Evolutionary conservation across 2,329 filamentous ascomycete species (phyloP).

Genomic region (Xylariaceae sp.): DNA sequence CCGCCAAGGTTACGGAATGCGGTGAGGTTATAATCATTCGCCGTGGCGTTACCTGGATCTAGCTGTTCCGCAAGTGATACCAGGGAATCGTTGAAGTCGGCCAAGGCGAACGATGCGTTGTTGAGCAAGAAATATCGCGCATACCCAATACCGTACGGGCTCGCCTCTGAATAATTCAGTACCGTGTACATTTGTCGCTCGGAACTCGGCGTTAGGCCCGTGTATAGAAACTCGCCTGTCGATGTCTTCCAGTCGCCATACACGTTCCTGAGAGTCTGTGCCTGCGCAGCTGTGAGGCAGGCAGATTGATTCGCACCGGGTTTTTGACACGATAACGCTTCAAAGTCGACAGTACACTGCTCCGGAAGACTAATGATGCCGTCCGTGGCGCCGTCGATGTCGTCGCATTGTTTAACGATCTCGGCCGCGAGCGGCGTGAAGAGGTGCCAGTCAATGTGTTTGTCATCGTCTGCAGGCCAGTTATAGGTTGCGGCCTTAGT

Average conservation of each 20-base stretch:
- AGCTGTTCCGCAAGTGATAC: slow-evolving; percentile 39
- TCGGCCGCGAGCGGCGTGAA: slow-evolving; percentile 48
- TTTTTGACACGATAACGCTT: slow-evolving; percentile 46
- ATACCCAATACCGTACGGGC: slow-evolving; percentile 44
- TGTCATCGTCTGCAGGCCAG: slow-evolving; percentile 49
- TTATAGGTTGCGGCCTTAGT: slow-evolving; percentile 54
- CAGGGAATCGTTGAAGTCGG: slow-evolving; percentile 43
- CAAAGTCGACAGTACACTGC: slow-evolving; percentile 52
- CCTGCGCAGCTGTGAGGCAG: slow-evolving; percentile 52
- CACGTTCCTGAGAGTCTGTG: slow-evolving; percentile 44
- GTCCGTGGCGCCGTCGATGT: slow-evolving; percentile 54
- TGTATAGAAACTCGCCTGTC: slow-evolving; percentile 46
- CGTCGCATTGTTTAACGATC: slow-evolving; percentile 57
- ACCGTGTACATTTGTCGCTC: slow-evolving; percentile 47
- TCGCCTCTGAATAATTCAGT: slow-evolving; percentile 41
- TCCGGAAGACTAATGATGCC: slow-evolving; percentile 55
- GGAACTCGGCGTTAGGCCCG: slow-evolving; percentile 54
- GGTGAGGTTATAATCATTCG: slow-evolving; percentile 48
- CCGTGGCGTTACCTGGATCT: slow-evolving; percentile 47
- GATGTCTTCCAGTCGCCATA: slow-evolving; percentile 37
- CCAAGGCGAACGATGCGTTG: slow-evolving; percentile 46
- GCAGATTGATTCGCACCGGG: slow-evolving; percentile 35
- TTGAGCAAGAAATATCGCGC: slow-evolving; percentile 48
- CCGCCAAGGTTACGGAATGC: slow-evolving; percentile 47
- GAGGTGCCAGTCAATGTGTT: slow-evolving; percentile 54